Conservation (phyloP, 2,329 filamentous ascomycete genomes). For the Myriosclerotinia scirpicola region DNA sequence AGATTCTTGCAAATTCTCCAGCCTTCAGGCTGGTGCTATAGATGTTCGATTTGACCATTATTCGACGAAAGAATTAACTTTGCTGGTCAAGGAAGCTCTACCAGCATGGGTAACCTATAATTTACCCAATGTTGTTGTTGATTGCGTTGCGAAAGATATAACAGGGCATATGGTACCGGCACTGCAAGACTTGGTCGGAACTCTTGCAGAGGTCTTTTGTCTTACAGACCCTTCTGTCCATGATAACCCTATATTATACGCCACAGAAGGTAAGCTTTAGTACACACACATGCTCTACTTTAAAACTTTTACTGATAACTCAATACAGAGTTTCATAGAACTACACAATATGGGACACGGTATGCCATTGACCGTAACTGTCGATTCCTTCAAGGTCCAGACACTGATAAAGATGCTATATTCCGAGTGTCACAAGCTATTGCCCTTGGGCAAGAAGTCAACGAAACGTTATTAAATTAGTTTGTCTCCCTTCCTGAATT, state of each 20-base stretch:
- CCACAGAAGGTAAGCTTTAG: slow-evolving; percentile 60
- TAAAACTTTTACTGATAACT: slow-evolving; percentile 10
- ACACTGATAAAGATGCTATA: slow-evolving; percentile 62
- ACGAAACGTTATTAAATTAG: slow-evolving; percentile 72
- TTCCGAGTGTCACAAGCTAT: slow-evolving; percentile 61
- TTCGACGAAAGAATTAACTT: neutral
- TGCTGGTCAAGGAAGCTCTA: slow-evolving; percentile 53
- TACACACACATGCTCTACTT: neutral
- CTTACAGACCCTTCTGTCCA: slow-evolving; percentile 68
- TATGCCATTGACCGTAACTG: slow-evolving; percentile 75
- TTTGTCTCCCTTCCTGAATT: slow-evolving; percentile 15
- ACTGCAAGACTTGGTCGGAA: slow-evolving; percentile 67
- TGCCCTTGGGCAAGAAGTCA: slow-evolving; percentile 63
- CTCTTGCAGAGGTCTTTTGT: slow-evolving; percentile 73
- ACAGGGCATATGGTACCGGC: slow-evolving; percentile 63
- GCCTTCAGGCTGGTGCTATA: neutral
- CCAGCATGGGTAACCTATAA: slow-evolving; percentile 68
- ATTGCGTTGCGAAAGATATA: slow-evolving; percentile 65
- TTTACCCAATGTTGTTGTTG: slow-evolving; percentile 65
- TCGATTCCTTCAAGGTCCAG: slow-evolving; percentile 72
- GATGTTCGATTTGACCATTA: neutral
- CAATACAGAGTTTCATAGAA: slow-evolving; percentile 63
- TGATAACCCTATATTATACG: slow-evolving; percentile 75
- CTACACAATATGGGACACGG: slow-evolving; percentile 70
- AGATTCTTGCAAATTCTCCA: neutral